Percentiles rank a stretch among this genome's conserved stretches.
Conservation (phyloP, 1,139 yeast species). For the Debaryomycetaceae sp. region DNA sequence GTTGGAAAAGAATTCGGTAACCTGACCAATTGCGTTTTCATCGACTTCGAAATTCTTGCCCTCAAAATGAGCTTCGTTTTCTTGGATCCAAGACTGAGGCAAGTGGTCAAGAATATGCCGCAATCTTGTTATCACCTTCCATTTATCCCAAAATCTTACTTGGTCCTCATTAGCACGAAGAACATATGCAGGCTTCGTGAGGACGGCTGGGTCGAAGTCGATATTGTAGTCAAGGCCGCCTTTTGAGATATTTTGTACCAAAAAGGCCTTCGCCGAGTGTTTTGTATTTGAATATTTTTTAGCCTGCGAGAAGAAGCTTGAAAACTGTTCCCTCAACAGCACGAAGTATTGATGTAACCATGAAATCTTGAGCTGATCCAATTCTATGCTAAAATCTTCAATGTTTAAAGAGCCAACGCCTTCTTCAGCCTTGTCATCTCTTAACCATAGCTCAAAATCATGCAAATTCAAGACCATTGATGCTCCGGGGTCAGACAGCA, state of each 20-base stretch:
- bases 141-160: constrained; percentile 75
- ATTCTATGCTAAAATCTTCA: constrained; percentile 26
- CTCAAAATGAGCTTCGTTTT: constrained; percentile 19
- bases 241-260: constrained; percentile 54
- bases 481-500: constrained; percentile 20
- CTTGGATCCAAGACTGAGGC: constrained; percentile 51
- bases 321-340: constrained; percentile 14
- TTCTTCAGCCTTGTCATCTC: constrained; percentile 18
- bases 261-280: constrained; percentile 22
- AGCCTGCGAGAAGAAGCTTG: constrained; percentile 20
- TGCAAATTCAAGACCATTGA: constrained; percentile 20
- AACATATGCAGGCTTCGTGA: constrained; percentile 84
- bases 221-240: constrained; percentile 62
- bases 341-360: constrained; percentile 34
- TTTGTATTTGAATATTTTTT: constrained; percentile 9
- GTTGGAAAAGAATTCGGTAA: constrained; percentile 56
- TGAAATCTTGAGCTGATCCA: constrained; percentile 31
- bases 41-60: constrained; percentile 40
- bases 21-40: constrained; percentile 49
- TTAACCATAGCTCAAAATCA: constrained; percentile 45
- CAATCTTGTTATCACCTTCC: constrained; percentile 79
- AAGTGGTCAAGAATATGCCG: constrained; percentile 65
- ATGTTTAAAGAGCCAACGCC: constrained; percentile 32
- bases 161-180: constrained; percentile 70
- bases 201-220: constrained; percentile 82